Percentiles rank a stretch among this genome's conserved stretches.
Evolutionary conservation across 2,329 filamentous ascomycete species (phyloP).

Genomic region (Cladosporium sp.): DNA sequence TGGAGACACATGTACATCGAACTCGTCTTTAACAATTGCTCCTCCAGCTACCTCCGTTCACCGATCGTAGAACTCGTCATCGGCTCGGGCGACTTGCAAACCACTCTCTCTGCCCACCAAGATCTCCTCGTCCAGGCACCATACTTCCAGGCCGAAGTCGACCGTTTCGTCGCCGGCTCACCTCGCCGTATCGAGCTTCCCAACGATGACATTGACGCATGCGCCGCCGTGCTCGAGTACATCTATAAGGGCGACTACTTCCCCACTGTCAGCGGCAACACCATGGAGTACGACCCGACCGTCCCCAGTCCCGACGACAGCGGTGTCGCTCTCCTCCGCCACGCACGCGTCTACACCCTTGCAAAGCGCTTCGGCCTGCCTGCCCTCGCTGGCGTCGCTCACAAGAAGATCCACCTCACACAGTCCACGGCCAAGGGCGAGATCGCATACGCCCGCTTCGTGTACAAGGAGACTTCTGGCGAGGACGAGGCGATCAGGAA

Average conservation of each 20-base stretch:
- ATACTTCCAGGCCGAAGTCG: conserved; percentile 66
- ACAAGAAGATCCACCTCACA: conserved; percentile 89
- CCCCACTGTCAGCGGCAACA: conserved; percentile 61
- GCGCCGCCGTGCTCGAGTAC: conserved; percentile 78
- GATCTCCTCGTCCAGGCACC: conserved; percentile 72
- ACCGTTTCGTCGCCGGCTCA: conserved; percentile 56
- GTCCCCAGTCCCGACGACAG: conserved; percentile 69
- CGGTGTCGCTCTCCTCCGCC: conserved; percentile 82
- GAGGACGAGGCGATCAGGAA: conserved; percentile 74
- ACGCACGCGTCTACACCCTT: conserved; percentile 86
- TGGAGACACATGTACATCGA: not conserved
- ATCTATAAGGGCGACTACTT: conserved; percentile 88
- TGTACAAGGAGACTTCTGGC: conserved; percentile 72
- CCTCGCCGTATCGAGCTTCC: conserved; percentile 68
- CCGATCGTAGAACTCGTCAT: conserved; percentile 49
- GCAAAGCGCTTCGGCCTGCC: conserved; percentile 71
- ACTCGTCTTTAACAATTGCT: not conserved
- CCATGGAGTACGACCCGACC: conserved; percentile 68
- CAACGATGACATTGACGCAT: conserved; percentile 68
- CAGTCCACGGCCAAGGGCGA: conserved; percentile 85
- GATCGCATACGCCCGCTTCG: conserved; percentile 87
- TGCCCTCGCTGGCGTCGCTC: conserved; percentile 72
- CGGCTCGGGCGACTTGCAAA: conserved; percentile 56
- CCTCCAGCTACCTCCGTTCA: conserved; percentile 49
- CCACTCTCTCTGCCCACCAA: conserved; percentile 76